phyloP scores from a whole-genome alignment of 75 land plant species.

The Cryptomeria japonica region DNA sequence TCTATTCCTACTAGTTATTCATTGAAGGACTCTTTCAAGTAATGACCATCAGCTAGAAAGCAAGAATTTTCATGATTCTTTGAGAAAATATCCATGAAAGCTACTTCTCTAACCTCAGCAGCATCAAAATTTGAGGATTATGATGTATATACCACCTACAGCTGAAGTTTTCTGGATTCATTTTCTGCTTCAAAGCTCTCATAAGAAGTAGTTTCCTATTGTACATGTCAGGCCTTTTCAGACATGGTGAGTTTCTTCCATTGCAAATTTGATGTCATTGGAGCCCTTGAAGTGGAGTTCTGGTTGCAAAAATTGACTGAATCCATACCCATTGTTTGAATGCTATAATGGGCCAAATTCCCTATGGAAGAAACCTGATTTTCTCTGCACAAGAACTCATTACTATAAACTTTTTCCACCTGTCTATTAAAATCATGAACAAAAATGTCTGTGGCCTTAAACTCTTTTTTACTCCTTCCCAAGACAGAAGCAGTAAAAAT shows the following conservation, averaged over 20 bases:
- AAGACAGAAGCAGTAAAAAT: constrained; percentile 75
- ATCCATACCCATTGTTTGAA: constrained; percentile 16
- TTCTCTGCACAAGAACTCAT: constrained; percentile 67
- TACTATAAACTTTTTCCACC: constrained; percentile 59
- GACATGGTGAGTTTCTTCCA: not conserved
- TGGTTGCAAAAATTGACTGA: not conserved
- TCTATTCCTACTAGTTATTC: not conserved
- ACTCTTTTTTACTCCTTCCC: constrained; percentile 48
- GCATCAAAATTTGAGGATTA: not conserved
- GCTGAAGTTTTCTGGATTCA: not conserved
- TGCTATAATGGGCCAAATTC: constrained; percentile 50
- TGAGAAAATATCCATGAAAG: not conserved
- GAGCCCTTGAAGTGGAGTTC: not conserved
- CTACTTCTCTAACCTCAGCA: not conserved
- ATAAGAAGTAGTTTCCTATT: not conserved
- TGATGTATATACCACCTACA: not conserved
- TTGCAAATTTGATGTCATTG: constrained; percentile 4
- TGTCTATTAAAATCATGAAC: constrained; percentile 68
- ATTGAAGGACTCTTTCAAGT: not conserved
- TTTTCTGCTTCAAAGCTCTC: not conserved
- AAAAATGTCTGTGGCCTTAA: constrained; percentile 52
- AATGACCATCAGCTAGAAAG: not conserved
- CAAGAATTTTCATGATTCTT: not conserved
- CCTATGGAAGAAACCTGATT: constrained; percentile 41
- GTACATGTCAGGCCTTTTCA: not conserved